Base-by-base conservation (phyloP, 192 early-diverging fungal genomes). In the Podila verticillata region DNA sequence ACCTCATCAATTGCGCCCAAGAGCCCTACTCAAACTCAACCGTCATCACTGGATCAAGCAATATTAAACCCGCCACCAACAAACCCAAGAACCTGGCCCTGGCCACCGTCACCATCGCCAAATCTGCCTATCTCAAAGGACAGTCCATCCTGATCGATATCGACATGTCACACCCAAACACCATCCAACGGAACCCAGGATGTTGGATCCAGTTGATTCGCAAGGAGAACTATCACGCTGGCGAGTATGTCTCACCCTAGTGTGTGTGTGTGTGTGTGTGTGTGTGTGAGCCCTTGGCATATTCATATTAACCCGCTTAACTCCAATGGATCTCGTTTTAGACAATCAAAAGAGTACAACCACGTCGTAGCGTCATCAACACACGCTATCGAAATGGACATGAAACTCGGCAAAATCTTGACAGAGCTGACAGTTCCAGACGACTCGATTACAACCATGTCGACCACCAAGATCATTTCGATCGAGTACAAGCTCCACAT, bases 171-270 rank as follows among this genome's bases (percentile, higher is more conserved):
- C 63, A 70, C 32, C 67, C 74, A 39, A 20, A 36, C 24, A n/a
- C 32, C 3, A 36, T 78, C 13, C 63, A 65, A 26, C 68, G 74
- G 6, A 67, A 78, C 32, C 68, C 74, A 12, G 74, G 68, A 4
- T 78, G 74, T 28, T 78, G 74, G 74, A 66, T 78, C n/a, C 67
- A 78, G 56, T 48, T 78, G 30, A 13, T 78, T 13, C 67, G 74
- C 15, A 70, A 70, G 20, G 74, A 78, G 32, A 34, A 19, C 22
- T 78, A 66, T 22, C 32, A 35, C 2, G 74, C 74, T n/a, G 74
- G 67, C 24, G 74, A 77, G 74, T 77, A 70, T 34, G 74, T n/a
- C 24, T 10, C 51, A 7, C 9, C 28, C 1, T 31, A n/a, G n/a
- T n/a, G n/a, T n/a, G n/a, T n/a, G n/a, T n/a, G n/a, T n/a, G n/a